Percentiles rank a stretch among this genome's conserved stretches.
These are phyloP conservation scores for Eucalyptus fibrosa DNA, from an alignment of 345 rosid genomes.

Conservation along the genomic window DNA sequence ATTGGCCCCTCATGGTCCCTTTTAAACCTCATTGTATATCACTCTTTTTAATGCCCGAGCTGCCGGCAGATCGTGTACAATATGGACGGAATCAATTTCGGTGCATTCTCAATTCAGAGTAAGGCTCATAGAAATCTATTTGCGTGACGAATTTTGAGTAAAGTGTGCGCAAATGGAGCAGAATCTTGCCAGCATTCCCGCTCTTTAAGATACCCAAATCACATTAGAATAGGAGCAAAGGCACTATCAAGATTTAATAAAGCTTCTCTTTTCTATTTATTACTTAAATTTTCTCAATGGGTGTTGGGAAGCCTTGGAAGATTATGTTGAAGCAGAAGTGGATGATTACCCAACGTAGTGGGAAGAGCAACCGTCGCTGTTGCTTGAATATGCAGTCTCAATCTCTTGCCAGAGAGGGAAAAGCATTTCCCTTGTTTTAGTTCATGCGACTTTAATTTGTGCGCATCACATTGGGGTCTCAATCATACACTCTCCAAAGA, in stretches of 20 bases:
- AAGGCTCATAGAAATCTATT: neutral
- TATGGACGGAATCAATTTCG: neutral
- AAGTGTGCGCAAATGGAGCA: neutral
- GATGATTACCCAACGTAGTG: neutral
- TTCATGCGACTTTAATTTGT: neutral
- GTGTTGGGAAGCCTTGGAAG: neutral
- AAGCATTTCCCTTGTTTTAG: neutral
- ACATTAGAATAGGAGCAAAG: neutral
- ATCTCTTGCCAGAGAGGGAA: neutral
- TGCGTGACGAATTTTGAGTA: neutral
- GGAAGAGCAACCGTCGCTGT: neutral
- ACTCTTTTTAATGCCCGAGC: neutral
- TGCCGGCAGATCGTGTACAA: neutral
- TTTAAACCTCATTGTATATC: neutral
- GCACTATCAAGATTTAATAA: neutral
- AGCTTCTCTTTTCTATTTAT: neutral
- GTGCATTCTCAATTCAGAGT: neutral
- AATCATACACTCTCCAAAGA: neutral
- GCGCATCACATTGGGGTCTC: neutral
- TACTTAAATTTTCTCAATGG: neutral
- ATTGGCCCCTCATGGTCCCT: neutral
- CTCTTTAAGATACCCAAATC: neutral
- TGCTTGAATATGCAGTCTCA: neutral
- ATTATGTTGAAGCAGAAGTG: neutral
- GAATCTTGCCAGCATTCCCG: neutral